Base-by-base conservation (phyloP, 2,329 filamentous ascomycete species). In the Fusarium luffae region DNA sequence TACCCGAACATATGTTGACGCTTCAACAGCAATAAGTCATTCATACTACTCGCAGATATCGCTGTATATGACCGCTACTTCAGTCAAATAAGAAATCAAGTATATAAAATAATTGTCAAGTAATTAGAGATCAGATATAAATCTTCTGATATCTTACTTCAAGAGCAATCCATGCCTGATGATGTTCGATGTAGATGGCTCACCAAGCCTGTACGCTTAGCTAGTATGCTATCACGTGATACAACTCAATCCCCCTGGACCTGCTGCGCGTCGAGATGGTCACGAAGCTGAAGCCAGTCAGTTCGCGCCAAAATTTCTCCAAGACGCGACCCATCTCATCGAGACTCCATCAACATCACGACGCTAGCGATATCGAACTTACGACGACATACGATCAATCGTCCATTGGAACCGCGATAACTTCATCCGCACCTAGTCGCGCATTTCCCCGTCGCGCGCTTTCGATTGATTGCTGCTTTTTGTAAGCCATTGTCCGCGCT, bases 261-360 rank as follows among this genome's bases (percentile, higher is more conserved):
- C 32, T 59, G 34, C 49, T 37, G 59, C 67, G 68, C 65, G 65
- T 71, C 51, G 34, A 61, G 57, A 66, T 71, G 47, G 59, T 68
- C 59, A 68, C 54, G 51, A 66, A 68, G 68, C n/a, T 52, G 59
- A 65, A 56, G 63, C 64, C 71, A 67, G 73, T 77, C 62, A 61
- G 40, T 66, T 66, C 79, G 78, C 79, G 77, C 79, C 78, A 79
- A 80, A 79, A 79, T 79, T 80, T 79, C 77, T 76, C 76, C 74
- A 77, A 75, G 63, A 79, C 77, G 77, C 76, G 73, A 73, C 71
- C 66, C 69, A 75, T 75, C 55, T 71, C 68, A 67, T 66, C 54
- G 63, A 63, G 56, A 70, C 70, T 74, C 70, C 68, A 75, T 75
- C 74, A 64, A 69, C 68, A 76, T 74, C 74, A 70, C 68, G 56